phyloP scores from a whole-genome alignment of 2,329 filamentous ascomycete genomes.

The Pseudogymnoascus sp. region DNA sequence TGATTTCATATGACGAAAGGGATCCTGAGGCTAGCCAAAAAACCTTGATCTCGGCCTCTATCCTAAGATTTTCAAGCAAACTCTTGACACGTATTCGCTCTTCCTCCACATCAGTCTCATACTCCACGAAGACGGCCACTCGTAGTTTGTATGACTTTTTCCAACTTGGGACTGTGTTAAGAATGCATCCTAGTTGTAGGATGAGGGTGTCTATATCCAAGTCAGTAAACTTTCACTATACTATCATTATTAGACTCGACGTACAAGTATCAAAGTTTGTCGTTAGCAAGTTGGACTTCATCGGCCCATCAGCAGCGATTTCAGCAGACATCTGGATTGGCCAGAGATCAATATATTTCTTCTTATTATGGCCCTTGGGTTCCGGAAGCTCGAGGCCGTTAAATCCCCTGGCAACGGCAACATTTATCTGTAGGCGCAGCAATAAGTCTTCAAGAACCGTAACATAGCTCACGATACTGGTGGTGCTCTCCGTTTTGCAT shows the following conservation, averaged over 20 bases:
- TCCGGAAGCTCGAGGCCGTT: slow-evolving; percentile 66
- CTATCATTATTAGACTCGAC: slow-evolving; percentile 19
- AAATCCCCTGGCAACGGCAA: slow-evolving; percentile 77
- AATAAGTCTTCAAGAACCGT: slow-evolving; percentile 77
- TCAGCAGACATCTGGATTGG: slow-evolving; percentile 91
- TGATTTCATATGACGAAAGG: slow-evolving; percentile 64
- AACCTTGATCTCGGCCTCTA: slow-evolving; percentile 70
- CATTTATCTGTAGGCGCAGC: slow-evolving; percentile 70
- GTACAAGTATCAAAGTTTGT: slow-evolving; percentile 87
- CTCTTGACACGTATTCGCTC: slow-evolving; percentile 64
- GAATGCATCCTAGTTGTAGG: slow-evolving; percentile 74
- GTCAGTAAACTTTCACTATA: background rate
- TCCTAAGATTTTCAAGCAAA: slow-evolving; percentile 71
- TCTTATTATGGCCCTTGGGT: slow-evolving; percentile 42
- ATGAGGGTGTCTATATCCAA: slow-evolving; percentile 58
- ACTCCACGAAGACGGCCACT: slow-evolving; percentile 82
- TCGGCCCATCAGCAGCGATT: slow-evolving; percentile 51
- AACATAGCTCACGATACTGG: slow-evolving; percentile 66
- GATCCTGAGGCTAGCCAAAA: slow-evolving; percentile 73
- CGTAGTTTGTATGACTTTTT: slow-evolving; percentile 63
- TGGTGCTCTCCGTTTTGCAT: slow-evolving; percentile 59
- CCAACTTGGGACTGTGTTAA: slow-evolving; percentile 76
- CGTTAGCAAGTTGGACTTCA: slow-evolving; percentile 58
- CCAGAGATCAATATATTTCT: slow-evolving; percentile 82
- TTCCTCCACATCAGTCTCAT: slow-evolving; percentile 74